Evolutionary conservation across 306 rosid species (phyloP).

Genomic region (Albizia julibrissin): DNA sequence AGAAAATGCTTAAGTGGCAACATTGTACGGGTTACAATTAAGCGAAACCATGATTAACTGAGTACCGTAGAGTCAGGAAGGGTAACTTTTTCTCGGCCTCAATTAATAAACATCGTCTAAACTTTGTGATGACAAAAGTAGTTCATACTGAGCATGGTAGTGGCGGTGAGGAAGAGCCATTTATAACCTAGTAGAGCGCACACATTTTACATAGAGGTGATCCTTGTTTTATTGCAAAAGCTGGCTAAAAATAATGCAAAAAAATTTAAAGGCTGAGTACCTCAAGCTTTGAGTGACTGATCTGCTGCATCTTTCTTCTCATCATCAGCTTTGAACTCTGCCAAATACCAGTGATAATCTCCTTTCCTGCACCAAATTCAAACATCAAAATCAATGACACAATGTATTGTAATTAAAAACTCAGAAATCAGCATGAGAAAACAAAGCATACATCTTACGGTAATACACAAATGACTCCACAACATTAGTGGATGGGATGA

Average conservation of each 20-base stretch:
- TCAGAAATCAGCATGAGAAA: neutral
- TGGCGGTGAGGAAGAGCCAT: neutral
- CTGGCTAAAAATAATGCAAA: neutral
- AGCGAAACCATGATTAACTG: neutral
- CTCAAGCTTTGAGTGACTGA: constrained; percentile 47
- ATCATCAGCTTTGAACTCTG: constrained; percentile 39
- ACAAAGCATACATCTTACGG: constrained; percentile 45
- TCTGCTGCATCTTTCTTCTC: constrained; percentile 48
- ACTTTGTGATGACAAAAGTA: neutral
- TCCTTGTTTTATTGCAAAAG: neutral
- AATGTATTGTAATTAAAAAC: neutral
- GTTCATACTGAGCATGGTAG: constrained; percentile 4
- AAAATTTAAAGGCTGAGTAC: constrained; percentile 18
- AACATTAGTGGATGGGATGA: constrained; percentile 45
- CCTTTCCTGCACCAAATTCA: constrained; percentile 49
- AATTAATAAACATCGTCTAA: neutral
- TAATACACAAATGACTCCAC: constrained; percentile 42
- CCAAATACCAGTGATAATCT: constrained; percentile 44
- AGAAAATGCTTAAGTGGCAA: neutral
- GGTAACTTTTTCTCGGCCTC: neutral
- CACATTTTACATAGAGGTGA: neutral
- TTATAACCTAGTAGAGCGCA: neutral
- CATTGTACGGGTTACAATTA: neutral
- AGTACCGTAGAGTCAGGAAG: neutral
- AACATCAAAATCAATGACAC: neutral